Evolutionary conservation across 2,329 filamentous ascomycete species (phyloP).

Genomic region (Waltergamsia citrina): DNA sequence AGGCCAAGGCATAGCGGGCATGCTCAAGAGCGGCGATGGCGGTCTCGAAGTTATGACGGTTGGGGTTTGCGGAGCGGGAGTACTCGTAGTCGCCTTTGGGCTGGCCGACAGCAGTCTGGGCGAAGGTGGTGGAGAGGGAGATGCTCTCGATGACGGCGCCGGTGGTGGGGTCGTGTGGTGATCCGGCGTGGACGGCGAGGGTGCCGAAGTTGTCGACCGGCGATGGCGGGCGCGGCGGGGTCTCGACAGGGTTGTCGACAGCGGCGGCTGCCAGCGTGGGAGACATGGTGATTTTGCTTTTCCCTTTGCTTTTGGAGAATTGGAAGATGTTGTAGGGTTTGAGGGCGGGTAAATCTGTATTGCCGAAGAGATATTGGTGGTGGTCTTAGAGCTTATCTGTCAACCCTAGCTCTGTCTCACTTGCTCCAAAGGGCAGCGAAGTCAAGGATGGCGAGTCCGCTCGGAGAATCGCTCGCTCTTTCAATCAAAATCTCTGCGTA

Average conservation of each 20-base stretch:
- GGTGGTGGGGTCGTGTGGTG: conserved; percentile 81
- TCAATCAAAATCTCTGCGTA: no score
- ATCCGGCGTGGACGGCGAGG: conserved; percentile 86
- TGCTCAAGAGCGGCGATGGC: conserved; percentile 89
- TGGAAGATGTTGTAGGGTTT: not conserved
- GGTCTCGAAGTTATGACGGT: conserved; percentile 87
- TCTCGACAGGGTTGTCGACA: conserved; percentile 55
- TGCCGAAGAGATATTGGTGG: no score
- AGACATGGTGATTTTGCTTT: conserved; percentile 12
- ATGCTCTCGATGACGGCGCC: conserved; percentile 96
- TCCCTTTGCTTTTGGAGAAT: not conserved
- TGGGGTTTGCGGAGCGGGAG: conserved; percentile 87
- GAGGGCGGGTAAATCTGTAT: not conserved
- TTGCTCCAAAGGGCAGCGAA: no score
- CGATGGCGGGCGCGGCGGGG: conserved; percentile 61
- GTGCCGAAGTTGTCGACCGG: conserved; percentile 81
- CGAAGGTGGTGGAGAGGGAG: conserved; percentile 92
- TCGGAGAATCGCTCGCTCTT: no score
- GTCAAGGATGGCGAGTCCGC: no score
- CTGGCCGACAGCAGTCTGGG: conserved; percentile 79
- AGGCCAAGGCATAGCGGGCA: conserved; percentile 86
- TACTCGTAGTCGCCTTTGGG: conserved; percentile 90
- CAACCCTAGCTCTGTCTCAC: no score
- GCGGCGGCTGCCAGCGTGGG: conserved; percentile 29
- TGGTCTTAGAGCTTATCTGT: no score